phyloP scores from a whole-genome alignment of 192 early-diverging fungal genomes.

The Backusella circina region DNA sequence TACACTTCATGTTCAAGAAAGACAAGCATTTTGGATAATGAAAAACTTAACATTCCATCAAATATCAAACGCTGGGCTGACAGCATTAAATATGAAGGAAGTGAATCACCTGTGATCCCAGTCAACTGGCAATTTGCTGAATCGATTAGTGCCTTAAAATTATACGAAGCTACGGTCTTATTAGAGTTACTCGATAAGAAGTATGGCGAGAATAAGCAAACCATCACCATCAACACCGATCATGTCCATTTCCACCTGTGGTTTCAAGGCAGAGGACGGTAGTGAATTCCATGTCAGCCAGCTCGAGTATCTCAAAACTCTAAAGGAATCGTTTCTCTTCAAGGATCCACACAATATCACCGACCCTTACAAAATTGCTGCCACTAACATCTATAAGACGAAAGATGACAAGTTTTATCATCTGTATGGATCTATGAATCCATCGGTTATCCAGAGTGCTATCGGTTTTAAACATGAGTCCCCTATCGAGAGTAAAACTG shows the following conservation, averaged over 20 bases:
- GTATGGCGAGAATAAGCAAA: not conserved
- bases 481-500: not conserved
- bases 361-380: not conserved
- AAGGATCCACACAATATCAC: not conserved
- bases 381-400: not conserved
- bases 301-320: not conserved
- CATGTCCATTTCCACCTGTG: not conserved
- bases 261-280: not conserved
- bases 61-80: not conserved
- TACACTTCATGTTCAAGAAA: no score
- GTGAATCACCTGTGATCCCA: not conserved
- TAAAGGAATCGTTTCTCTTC: not conserved
- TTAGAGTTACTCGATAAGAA: not conserved
- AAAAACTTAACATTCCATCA: not conserved
- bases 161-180: not conserved
- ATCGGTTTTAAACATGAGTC: not conserved
- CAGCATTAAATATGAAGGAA: not conserved
- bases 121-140: slow-evolving; percentile 14
- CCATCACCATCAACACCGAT: not conserved
- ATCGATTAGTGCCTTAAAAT: slow-evolving; percentile 6
- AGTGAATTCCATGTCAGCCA: not conserved
- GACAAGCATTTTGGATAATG: not conserved
- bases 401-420: not conserved
- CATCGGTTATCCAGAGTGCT: not conserved
- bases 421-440: not conserved